A percentile compares a stretch with the other conserved stretches of the same genome.
Conservation (phyloP, 768 basidiomycete genomes). For the Lactarius sanguifluus region DNA sequence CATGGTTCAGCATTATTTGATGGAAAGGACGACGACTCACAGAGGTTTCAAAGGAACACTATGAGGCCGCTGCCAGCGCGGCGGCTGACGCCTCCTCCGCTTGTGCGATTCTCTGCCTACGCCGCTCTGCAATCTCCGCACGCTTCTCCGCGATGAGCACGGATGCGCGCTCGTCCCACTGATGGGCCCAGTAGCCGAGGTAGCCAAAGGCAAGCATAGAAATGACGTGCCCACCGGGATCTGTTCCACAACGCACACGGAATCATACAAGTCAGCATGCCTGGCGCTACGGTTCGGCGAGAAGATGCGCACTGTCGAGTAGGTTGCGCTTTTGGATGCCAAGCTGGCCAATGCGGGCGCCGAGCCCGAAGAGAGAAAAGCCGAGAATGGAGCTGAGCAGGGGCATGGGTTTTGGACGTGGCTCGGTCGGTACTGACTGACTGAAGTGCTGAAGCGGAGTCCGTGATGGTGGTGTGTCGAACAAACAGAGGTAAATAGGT, state of each 20-base stretch:
- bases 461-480: background rate
- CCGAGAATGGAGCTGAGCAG: conserved; percentile 70
- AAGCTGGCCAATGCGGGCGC: conserved; percentile 81
- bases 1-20: background rate
- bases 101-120: conserved; percentile 40
- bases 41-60: background rate
- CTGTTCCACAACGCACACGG: conserved; percentile 39
- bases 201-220: conserved; percentile 70
- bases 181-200: conserved; percentile 72
- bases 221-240: conserved; percentile 68
- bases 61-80: conserved; percentile 18
- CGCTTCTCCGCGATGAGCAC: conserved; percentile 65
- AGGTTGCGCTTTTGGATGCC: conserved; percentile 80
- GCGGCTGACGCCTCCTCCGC: conserved; percentile 34
- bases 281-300: background rate
- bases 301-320: conserved; percentile 67
- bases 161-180: conserved; percentile 61
- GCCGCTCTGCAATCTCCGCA: conserved; percentile 53
- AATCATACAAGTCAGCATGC: background rate
- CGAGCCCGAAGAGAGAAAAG: conserved; percentile 80
- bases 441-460: background rate
- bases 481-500: background rate
- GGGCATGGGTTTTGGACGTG: conserved; percentile 46
- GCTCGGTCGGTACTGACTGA: background rate
- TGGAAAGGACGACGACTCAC: conserved; percentile 8